Percentiles rank a stretch among this genome's conserved stretches.
These are phyloP conservation scores for Daldinia grandis DNA, from an alignment of 495 filamentous ascomycete species.

Conservation along the genomic window DNA sequence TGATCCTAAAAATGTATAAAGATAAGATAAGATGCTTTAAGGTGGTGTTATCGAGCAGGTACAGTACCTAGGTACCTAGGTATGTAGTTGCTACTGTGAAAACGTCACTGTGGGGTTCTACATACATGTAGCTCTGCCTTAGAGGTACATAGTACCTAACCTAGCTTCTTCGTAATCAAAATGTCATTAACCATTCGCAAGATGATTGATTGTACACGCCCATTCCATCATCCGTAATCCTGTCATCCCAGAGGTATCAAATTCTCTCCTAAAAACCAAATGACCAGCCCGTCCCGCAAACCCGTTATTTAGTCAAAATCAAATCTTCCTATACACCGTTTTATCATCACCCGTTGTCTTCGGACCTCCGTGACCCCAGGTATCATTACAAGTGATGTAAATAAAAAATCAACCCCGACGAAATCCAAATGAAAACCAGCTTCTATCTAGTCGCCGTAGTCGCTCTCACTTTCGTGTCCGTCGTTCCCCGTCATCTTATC, in stretches of 20 bases:
- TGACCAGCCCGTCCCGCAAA: not conserved
- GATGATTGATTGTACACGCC: not conserved
- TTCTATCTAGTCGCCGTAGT: slow-evolving; percentile 40
- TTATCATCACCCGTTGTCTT: not conserved
- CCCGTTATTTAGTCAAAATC: not conserved
- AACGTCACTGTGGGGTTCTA: slow-evolving; percentile 4
- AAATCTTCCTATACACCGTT: slow-evolving; percentile 2
- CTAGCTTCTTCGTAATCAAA: not conserved
- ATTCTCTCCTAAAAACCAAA: not conserved
- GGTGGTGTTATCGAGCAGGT: not conserved
- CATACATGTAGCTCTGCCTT: not conserved
- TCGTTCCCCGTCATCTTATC: slow-evolving; percentile 45
- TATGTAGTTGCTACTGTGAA: not conserved
- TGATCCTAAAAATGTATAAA: slow-evolving; percentile 7
- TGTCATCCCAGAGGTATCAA: not conserved
- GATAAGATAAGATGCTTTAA: slow-evolving; percentile 13
- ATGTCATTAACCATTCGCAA: not conserved
- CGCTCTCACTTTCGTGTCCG: slow-evolving; percentile 43
- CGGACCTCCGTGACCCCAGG: not conserved
- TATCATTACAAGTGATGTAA: slow-evolving; percentile 16
- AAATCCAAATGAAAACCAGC: not conserved
- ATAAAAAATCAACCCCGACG: not conserved
- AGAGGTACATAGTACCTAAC: too few species aligned
- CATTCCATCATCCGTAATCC: not conserved
- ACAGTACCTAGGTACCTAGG: too few species aligned